A percentile compares a stretch with the other conserved stretches of the same genome.
phyloP scores from a whole-genome alignment of 2,329 filamentous ascomycete genomes.

The Colletotrichum navitas region DNA sequence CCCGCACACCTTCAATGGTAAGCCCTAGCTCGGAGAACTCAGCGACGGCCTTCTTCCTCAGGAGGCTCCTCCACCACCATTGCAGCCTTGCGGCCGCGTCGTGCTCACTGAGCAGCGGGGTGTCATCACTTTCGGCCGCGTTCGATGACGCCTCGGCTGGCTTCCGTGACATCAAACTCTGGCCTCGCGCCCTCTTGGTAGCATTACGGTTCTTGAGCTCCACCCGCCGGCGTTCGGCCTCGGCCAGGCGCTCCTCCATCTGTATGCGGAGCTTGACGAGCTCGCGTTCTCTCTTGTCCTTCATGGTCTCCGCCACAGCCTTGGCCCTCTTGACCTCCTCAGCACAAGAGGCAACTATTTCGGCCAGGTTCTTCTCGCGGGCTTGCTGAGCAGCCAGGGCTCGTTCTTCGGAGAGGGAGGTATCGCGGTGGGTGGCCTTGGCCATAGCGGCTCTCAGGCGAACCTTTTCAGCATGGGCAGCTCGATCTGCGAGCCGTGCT shows the following conservation, averaged over 20 bases:
- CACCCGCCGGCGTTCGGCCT: conserved; percentile 79
- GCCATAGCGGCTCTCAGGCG: conserved; percentile 80
- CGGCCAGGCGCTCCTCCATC: conserved; percentile 84
- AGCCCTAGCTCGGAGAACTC: conserved; percentile 76
- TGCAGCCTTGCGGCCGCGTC: conserved; percentile 76
- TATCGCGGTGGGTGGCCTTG: conserved; percentile 76
- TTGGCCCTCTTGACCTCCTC: conserved; percentile 88
- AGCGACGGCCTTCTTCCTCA: conserved; percentile 70
- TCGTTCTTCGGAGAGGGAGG: conserved; percentile 78
- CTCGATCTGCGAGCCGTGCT: conserved; percentile 82
- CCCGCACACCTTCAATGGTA: conserved; percentile 76
- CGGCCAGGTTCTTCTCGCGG: conserved; percentile 83
- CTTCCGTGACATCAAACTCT: conserved; percentile 66
- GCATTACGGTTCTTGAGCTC: conserved; percentile 70
- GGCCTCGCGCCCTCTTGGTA: conserved; percentile 65
- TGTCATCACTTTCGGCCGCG: conserved; percentile 59
- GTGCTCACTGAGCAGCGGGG: conserved; percentile 64
- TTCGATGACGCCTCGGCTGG: conserved; percentile 62
- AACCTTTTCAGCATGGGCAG: conserved; percentile 86
- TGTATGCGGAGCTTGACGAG: conserved; percentile 76
- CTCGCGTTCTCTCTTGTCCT: conserved; percentile 82
- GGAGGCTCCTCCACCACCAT: conserved; percentile 74
- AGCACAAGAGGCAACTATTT: conserved; percentile 84
- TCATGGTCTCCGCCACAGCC: conserved; percentile 84
- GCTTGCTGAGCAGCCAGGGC: conserved; percentile 83